A percentile compares a stretch with the other conserved stretches of the same genome.
Conservation (phyloP, 768 basidiomycete species). For the Tephrocybe sp. region DNA sequence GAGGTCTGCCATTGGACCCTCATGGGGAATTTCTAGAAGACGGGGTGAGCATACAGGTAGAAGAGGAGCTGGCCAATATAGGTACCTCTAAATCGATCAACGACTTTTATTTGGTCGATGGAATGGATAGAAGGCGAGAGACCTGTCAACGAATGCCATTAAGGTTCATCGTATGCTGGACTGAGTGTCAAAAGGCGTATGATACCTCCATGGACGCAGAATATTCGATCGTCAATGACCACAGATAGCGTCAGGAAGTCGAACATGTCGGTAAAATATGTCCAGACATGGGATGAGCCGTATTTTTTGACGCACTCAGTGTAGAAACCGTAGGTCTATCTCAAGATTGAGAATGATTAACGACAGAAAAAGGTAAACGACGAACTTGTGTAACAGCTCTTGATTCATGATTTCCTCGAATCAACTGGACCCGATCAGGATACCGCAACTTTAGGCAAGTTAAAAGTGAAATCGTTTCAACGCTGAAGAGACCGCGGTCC, state of each 20-base stretch:
- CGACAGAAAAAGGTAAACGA: constrained; percentile 24
- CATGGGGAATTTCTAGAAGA: constrained; percentile 90
- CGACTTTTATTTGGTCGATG: constrained; percentile 99
- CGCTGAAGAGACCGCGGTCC: constrained; percentile 95
- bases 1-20: constrained; percentile 99
- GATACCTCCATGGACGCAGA: constrained; percentile 98
- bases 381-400: constrained; percentile 96
- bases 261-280: constrained; percentile 99
- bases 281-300: constrained; percentile 95
- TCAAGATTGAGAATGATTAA: constrained; percentile 24
- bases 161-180: constrained; percentile 10
- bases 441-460: constrained; percentile 97
- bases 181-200: constrained; percentile 20
- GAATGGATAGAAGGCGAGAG: constrained; percentile 98
- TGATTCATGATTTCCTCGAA: constrained; percentile 97
- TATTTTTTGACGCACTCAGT: constrained; percentile 98
- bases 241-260: constrained; percentile 97
- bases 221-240: constrained; percentile 98
- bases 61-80: constrained; percentile 14
- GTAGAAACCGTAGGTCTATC: constrained; percentile 97
- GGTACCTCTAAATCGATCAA: constrained; percentile 94
- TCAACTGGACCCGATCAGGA: constrained; percentile 94
- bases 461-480: constrained; percentile 96
- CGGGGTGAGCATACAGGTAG: constrained; percentile 21
- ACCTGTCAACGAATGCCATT: constrained; percentile 45